These are phyloP conservation scores for Blastomyces emzantsi DNA, from an alignment of 2,329 filamentous ascomycete genomes.

Conservation along the genomic window DNA sequence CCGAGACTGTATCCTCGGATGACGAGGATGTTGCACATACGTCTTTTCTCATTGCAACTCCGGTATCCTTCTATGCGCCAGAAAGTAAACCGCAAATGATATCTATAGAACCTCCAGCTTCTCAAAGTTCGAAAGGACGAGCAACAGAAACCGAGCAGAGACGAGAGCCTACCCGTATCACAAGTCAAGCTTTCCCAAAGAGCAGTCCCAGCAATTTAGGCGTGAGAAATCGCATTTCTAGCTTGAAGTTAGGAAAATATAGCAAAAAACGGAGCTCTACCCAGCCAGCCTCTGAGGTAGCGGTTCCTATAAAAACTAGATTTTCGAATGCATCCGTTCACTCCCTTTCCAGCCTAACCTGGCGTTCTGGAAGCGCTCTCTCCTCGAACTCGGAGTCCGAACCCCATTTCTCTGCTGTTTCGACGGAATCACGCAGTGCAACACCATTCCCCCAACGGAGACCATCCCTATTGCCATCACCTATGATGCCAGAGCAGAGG, in stretches of 20 bases:
- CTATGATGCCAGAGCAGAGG: neutral
- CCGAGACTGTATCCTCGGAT: constrained; percentile 15
- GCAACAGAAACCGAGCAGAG: constrained; percentile 12
- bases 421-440: neutral
- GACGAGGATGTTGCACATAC: constrained; percentile 12
- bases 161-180: constrained; percentile 2
- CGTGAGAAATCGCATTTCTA: constrained; percentile 10
- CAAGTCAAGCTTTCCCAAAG: constrained; percentile 1
- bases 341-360: constrained; percentile 8
- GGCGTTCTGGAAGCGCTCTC: constrained; percentile 5
- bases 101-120: constrained; percentile 13
- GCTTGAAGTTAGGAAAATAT: constrained; percentile 11
- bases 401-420: neutral
- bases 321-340: constrained; percentile 9
- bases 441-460: neutral
- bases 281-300: neutral
- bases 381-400: constrained; percentile 3
- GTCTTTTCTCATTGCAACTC: constrained; percentile 16
- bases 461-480: neutral
- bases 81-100: constrained; percentile 16
- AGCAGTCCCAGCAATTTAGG: neutral
- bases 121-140: constrained; percentile 5
- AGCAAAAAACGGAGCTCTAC: constrained; percentile 12
- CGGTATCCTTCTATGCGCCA: constrained; percentile 15
- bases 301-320: constrained; percentile 2